Percentiles rank a stretch among this genome's conserved stretches.
Evolutionary conservation across 306 rosid species (phyloP).

Genomic region (cucumber (Cucumis sativus)): DNA sequence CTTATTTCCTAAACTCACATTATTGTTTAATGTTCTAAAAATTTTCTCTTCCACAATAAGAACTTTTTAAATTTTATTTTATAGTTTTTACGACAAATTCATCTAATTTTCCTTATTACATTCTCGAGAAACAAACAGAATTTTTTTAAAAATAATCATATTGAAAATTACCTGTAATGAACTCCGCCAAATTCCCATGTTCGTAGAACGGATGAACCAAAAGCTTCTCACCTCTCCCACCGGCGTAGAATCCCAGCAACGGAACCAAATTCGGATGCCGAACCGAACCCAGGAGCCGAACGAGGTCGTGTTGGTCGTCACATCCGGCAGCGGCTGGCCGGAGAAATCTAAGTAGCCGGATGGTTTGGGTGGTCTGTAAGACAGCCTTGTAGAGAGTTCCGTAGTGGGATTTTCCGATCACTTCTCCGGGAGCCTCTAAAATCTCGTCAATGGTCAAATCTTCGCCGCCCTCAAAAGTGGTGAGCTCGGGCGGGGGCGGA

Average conservation of each 20-base stretch:
- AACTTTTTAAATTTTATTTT: too few species aligned
- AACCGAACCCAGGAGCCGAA: not conserved
- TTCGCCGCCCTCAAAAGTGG: constrained; percentile 57
- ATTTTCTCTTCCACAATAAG: too few species aligned
- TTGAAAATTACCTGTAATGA: constrained; percentile 49
- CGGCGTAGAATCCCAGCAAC: constrained; percentile 62
- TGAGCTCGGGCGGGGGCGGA: constrained; percentile 31
- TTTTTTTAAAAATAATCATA: too few species aligned
- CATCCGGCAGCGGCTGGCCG: constrained; percentile 56
- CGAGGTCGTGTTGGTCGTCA: constrained; percentile 11
- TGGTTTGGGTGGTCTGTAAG: constrained; percentile 43
- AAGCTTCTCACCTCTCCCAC: constrained; percentile 95
- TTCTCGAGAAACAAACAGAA: constrained; percentile 6
- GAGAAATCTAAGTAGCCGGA: constrained; percentile 67
- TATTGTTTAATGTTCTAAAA: too few species aligned
- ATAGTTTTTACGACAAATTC: not conserved
- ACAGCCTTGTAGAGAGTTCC: constrained; percentile 81
- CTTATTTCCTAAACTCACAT: too few species aligned
- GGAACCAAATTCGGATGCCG: constrained; percentile 37
- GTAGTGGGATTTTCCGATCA: constrained; percentile 77
- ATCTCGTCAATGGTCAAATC: constrained; percentile 67
- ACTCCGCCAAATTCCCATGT: constrained; percentile 61
- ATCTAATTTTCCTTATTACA: not conserved
- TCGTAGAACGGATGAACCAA: constrained; percentile 74
- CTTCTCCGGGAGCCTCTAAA: constrained; percentile 93